A percentile compares a stretch with the other conserved stretches of the same genome.
Conservation (phyloP, 345 rosid species). For the Rhodomyrtus tomentosa region DNA sequence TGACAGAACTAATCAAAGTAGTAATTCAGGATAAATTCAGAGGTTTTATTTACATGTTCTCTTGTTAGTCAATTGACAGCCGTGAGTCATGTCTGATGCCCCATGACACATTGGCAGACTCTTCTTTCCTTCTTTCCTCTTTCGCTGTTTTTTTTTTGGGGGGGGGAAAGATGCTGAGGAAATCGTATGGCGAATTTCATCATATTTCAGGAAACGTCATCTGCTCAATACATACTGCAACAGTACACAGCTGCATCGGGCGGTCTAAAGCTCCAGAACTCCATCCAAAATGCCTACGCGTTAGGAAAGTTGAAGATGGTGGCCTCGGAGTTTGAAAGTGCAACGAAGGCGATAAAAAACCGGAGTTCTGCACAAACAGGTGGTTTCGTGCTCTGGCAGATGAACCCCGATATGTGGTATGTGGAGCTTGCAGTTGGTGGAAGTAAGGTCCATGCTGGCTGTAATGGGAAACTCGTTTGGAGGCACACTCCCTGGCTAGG, state of each 20-base stretch:
- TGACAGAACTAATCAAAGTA: neutral
- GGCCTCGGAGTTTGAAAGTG: conserved; percentile 23
- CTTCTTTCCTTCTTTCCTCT: neutral
- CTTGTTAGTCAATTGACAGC: neutral
- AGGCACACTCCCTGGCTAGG: conserved; percentile 47
- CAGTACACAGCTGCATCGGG: conserved; percentile 40
- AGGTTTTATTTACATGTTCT: neutral
- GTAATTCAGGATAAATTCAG: neutral
- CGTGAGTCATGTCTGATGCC: neutral
- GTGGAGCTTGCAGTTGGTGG: conserved; percentile 35
- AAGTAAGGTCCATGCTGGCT: conserved; percentile 34
- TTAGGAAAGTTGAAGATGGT: conserved; percentile 36
- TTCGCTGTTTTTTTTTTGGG: neutral
- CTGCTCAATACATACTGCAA: conserved; percentile 41
- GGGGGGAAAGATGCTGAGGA: neutral
- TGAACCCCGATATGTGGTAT: conserved; percentile 39
- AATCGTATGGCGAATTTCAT: neutral
- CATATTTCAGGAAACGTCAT: conserved; percentile 26
- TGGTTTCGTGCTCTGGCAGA: conserved; percentile 36
- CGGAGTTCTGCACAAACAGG: conserved; percentile 22
- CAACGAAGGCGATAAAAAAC: conserved; percentile 14
- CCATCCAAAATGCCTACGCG: conserved; percentile 31
- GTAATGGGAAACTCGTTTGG: conserved; percentile 39
- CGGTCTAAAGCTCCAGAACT: conserved; percentile 26
- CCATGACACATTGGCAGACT: neutral